Base-by-base conservation (phyloP, 1,139 yeast species). In the Geotrichum klebahnii region DNA sequence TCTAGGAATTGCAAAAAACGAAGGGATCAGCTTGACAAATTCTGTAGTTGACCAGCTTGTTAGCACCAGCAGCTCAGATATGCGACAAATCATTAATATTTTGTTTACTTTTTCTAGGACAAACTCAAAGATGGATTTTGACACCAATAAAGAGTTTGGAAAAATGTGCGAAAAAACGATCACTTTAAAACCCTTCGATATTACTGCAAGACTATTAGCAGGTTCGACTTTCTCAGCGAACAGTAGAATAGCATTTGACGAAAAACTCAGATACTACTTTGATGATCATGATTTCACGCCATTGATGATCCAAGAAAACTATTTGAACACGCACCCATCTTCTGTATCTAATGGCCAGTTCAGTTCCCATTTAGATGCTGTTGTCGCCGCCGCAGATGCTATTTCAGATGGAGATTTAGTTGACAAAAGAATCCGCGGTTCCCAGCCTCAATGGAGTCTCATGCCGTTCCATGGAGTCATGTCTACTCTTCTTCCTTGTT, bases 271-370 rank as follows among this genome's bases (percentile, higher is more conserved):
- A 61, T 74, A 88, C 52, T 94, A 90, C 66, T 94, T 94, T 71
- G 90, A 89, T 67, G 98, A 94, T 67, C 88, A 88, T 67, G 97
- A 90, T 64, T 83, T 94, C 65, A 81, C 95, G 0, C 98, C 98
- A 2, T 74, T 92, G 55, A 92, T 94, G 97, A 79, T 94, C 45
- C 97, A 92, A 64, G 98, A 94, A 65, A 94, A 94, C 67, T 94
- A 94, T 64, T 67, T 88, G 46, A 71, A 70, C 45, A 82, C 95
- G 0, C 70, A 70, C 36, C 94, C 95, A 2, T 53, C 64, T 5
- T 53, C 55, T 14, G 44, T 49, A 3, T 36, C 24, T 12, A 29
- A 32, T 29, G 50, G 52, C 14, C 60, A 61, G 4, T 32, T 48
- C 3, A 24, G 50, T 3, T 69, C 77, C 34, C 88, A 82, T 59